Percentiles rank a stretch among this genome's conserved stretches.
phyloP scores from a whole-genome alignment of 2,329 filamentous ascomycete genomes.

The Thelonectria discophora region DNA sequence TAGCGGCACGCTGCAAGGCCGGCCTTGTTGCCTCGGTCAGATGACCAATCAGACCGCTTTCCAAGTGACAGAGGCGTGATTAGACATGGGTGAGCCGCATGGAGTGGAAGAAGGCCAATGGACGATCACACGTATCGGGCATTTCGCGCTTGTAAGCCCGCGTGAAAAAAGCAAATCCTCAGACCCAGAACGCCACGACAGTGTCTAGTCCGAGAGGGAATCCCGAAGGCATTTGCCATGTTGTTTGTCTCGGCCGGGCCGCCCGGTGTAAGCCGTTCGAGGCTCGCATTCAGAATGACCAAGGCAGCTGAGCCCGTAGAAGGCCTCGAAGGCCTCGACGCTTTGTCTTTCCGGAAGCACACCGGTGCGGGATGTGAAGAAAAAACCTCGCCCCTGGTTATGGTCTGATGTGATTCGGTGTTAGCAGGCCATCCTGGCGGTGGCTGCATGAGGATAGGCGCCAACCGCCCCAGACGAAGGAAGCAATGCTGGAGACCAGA shows the following conservation, averaged over 20 bases:
- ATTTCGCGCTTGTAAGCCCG: slow-evolving; percentile 39
- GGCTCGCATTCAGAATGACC: background rate
- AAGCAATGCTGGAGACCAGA: slow-evolving; percentile 23
- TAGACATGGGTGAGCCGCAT: slow-evolving; percentile 44
- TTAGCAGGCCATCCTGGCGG: slow-evolving; percentile 35
- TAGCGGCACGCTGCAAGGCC: slow-evolving; percentile 41
- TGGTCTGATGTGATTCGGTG: slow-evolving; percentile 40
- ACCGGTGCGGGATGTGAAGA: slow-evolving; percentile 23
- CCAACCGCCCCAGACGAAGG: slow-evolving; percentile 28
- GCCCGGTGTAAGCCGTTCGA: slow-evolving; percentile 1
- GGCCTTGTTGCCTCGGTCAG: slow-evolving; percentile 39
- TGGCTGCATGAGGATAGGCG: slow-evolving; percentile 40
- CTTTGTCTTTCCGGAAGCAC: slow-evolving; percentile 13
- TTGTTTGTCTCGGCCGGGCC: slow-evolving; percentile 5
- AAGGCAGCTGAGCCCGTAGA: slow-evolving; percentile 9
- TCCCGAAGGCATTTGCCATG: slow-evolving; percentile 6
- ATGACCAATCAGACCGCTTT: slow-evolving; percentile 37
- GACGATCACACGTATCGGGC: slow-evolving; percentile 43
- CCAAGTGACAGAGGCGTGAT: slow-evolving; percentile 42
- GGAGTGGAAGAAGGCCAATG: slow-evolving; percentile 41
- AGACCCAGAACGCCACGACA: slow-evolving; percentile 22
- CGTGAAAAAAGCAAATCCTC: slow-evolving; percentile 35
- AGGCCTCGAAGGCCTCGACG: background rate
- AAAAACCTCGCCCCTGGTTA: slow-evolving; percentile 23
- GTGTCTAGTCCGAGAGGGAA: slow-evolving; percentile 19